Percentiles rank a stretch among this genome's conserved stretches.
These are phyloP conservation scores for Amaranthus palmeri DNA, from an alignment of 148 eudicot species.

Conservation along the genomic window DNA sequence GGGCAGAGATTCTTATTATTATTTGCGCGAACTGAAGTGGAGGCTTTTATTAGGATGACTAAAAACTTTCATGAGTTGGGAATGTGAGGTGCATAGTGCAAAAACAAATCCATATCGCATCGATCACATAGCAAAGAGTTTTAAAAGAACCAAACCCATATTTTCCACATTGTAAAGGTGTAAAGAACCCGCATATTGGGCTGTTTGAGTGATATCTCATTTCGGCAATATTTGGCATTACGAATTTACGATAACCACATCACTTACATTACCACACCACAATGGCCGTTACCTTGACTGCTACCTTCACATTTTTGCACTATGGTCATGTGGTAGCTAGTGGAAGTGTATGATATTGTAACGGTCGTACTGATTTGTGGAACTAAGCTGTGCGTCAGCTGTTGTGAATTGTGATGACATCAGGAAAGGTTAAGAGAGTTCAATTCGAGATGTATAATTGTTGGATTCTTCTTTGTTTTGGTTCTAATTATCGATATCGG, in stretches of 20 bases:
- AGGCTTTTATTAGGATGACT: too few relatives aligned
- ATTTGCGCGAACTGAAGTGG: background rate
- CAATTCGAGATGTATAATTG: background rate
- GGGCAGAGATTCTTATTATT: background rate
- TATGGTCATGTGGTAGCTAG: background rate
- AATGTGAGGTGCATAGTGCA: background rate
- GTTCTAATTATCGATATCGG: background rate
- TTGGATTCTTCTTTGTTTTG: background rate
- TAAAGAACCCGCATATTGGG: too few relatives aligned
- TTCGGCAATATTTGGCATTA: too few relatives aligned
- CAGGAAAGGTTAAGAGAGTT: background rate
- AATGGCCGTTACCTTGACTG: too few relatives aligned
- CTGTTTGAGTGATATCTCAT: too few relatives aligned
- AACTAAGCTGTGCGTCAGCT: background rate
- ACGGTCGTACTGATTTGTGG: background rate
- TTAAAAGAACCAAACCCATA: too few relatives aligned
- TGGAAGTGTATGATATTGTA: background rate
- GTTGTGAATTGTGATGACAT: background rate
- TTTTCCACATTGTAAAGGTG: too few relatives aligned
- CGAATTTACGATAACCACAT: too few relatives aligned
- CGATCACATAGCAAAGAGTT: too few relatives aligned
- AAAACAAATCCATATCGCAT: too few relatives aligned
- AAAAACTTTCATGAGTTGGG: background rate
- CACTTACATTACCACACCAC: too few relatives aligned
- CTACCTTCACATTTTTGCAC: too few relatives aligned